Conservation (phyloP, 2,329 filamentous ascomycete species). For the Drechslerella coelobrocha region DNA sequence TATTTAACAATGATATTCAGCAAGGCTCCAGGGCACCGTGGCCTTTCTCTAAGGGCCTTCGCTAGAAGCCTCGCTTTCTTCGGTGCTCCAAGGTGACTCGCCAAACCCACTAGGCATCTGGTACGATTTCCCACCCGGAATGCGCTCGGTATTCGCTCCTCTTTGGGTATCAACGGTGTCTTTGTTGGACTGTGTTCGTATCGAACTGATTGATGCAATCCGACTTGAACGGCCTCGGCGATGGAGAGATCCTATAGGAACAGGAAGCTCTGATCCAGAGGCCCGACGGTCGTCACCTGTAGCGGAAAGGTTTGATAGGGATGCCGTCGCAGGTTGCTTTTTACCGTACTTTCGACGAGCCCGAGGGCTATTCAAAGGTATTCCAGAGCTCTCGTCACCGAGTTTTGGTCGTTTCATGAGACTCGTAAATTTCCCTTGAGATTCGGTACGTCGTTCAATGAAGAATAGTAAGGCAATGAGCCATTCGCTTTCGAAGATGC, state of each 20-base stretch:
- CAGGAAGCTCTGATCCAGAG: constrained; percentile 1
- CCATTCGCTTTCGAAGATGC: constrained; percentile 42
- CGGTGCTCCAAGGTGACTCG: constrained; percentile 8
- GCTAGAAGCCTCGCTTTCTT: background rate
- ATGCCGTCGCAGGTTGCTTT: background rate
- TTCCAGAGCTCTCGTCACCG: constrained; percentile 37
- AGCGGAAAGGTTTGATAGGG: background rate
- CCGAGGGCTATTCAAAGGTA: constrained; percentile 37
- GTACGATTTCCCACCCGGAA: constrained; percentile 8
- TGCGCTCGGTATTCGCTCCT: background rate
- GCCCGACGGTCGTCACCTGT: background rate
- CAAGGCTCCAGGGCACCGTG: constrained; percentile 3
- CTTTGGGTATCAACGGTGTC: background rate
- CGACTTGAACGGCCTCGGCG: constrained; percentile 10
- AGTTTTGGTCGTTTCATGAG: constrained; percentile 43
- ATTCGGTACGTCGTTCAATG: constrained; percentile 28
- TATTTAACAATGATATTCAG: constrained; percentile 29
- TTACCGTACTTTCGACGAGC: constrained; percentile 34
- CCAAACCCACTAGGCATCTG: constrained; percentile 39
- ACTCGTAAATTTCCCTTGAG: constrained; percentile 35
- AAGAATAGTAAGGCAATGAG: constrained; percentile 31
- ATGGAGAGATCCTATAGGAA: constrained; percentile 5
- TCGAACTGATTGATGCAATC: constrained; percentile 6
- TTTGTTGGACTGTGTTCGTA: background rate
- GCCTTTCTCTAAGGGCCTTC: constrained; percentile 25